Base-by-base conservation (phyloP, 139 green algal species). In the Spirogloea muscicola region DNA sequence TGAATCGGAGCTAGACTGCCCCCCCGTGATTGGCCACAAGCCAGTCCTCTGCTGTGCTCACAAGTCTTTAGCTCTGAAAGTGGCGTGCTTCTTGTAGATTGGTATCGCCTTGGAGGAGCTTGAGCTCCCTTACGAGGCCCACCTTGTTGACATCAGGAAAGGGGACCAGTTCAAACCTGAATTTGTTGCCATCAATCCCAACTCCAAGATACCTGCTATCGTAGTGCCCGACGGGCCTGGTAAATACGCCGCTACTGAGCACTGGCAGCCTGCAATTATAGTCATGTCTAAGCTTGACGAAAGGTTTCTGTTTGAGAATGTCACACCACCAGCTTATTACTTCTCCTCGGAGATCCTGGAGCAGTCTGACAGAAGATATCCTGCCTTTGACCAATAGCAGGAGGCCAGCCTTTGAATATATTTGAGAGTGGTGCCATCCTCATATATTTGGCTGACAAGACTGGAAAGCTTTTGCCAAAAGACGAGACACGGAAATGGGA, bases 181-280 rank as follows among this genome's bases (percentile, higher is more conserved):
- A 1, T 88, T 86, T 38, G 44, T 88, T 6, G 57, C 68, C 3
- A 49, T 86, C 36, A 88, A 84, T 46, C 83, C 83, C 36, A 88
- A 87, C 82, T 66, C 40, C 40, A 88, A 87, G 72, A 88, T 88
- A 37, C 83, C 83, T n/a, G 79, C 82, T 4, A 82, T 88, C 18
- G 38, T 81, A 5, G 70, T 87, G 39, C 51, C 59, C 31, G 52
- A 74, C 3, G 69, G 70, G 57, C 70, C 68, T 58, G 67, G 67
- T 76, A 29, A 64, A n/a, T 13, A 13, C 55, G n/a, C n/a, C n/a
- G n/a, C n/a, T n/a, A n/a, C n/a, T n/a, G n/a, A n/a, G n/a, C n/a
- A n/a, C n/a, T n/a, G n/a, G n/a, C n/a, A n/a, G n/a, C n/a, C n/a
- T n/a, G n/a, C n/a, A n/a, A n/a, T n/a, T n/a, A n/a, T n/a, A n/a